Evolutionary conservation across 331 rosid genomes (phyloP).

Genomic region (Malus hybrid): DNA sequence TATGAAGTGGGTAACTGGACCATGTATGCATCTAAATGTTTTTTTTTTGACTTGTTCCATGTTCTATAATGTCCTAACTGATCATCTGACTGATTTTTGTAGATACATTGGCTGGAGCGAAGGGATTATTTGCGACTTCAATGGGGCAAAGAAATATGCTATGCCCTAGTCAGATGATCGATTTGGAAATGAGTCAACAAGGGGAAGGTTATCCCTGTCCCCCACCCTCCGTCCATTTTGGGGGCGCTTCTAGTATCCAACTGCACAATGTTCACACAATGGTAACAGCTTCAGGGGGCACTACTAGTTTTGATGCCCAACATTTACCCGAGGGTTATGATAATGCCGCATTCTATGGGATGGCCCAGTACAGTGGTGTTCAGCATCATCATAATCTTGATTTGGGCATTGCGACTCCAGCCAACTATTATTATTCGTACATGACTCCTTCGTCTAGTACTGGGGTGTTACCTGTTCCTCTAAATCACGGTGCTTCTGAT

Average conservation of each 20-base stretch:
- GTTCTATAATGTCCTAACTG: neutral
- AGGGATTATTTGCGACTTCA: conserved; percentile 10
- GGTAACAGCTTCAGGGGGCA: conserved; percentile 56
- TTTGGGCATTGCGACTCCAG: conserved; percentile 41
- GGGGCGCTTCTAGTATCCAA: conserved; percentile 34
- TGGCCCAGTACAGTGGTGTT: conserved; percentile 45
- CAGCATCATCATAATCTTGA: conserved; percentile 64
- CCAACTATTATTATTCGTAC: conserved; percentile 55
- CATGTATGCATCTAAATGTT: neutral
- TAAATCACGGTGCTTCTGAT: conserved; percentile 47
- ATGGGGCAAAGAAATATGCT: conserved; percentile 43
- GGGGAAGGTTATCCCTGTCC: conserved; percentile 55
- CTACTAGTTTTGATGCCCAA: conserved; percentile 41
- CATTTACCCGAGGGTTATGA: conserved; percentile 63
- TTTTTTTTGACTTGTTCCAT: neutral
- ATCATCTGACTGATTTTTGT: conserved; percentile 5
- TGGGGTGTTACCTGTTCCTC: conserved; percentile 51
- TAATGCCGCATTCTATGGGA: conserved; percentile 49
- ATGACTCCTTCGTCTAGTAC: conserved; percentile 57
- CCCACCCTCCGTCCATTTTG: conserved; percentile 43
- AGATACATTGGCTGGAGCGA: conserved; percentile 13
- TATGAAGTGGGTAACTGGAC: no score
- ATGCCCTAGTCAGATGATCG: conserved; percentile 50
- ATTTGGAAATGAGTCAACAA: conserved; percentile 61
- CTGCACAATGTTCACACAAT: conserved; percentile 48